Evolutionary conservation across 768 basidiomycete species (phyloP).

Genomic region (Mycena sanguinolenta): DNA sequence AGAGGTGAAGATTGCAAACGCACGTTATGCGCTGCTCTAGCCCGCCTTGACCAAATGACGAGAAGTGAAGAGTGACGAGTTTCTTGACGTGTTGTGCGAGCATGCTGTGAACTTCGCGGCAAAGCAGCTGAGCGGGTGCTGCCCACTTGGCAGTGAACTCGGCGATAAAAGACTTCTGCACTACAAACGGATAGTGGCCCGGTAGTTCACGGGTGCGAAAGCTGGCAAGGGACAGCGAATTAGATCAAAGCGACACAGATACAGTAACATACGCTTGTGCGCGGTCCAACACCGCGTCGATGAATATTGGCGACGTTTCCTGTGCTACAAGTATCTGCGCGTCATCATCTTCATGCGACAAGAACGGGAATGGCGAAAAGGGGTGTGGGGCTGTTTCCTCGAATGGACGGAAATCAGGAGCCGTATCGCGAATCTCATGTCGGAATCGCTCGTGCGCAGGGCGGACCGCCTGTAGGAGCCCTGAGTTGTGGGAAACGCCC

Average conservation of each 20-base stretch:
- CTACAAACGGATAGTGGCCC: background rate
- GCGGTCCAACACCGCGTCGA: background rate
- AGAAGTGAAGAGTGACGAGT: constrained; percentile 66
- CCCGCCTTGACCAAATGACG: constrained; percentile 63
- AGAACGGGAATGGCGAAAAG: background rate
- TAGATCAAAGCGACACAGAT: background rate
- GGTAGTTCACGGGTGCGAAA: background rate
- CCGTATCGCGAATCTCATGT: constrained; percentile 61
- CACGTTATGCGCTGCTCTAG: constrained; percentile 64
- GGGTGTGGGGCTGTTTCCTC: constrained; percentile 16
- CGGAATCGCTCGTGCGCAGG: constrained; percentile 64
- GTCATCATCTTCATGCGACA: background rate
- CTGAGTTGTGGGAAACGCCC: constrained; percentile 65
- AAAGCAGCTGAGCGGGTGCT: constrained; percentile 58
- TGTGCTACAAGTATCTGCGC: no score
- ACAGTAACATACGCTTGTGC: background rate
- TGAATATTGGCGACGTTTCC: background rate
- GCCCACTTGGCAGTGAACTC: constrained; percentile 45
- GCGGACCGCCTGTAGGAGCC: constrained; percentile 69
- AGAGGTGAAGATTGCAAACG: no score
- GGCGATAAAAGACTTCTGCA: background rate
- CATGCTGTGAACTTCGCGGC: constrained; percentile 46
- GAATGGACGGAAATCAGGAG: constrained; percentile 72
- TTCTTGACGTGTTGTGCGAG: constrained; percentile 45
- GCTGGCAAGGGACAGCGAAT: background rate